These are phyloP conservation scores for Triticum dicoccoides DNA, from an alignment of 176 grass and related monocot genomes.

Conservation along the genomic window DNA sequence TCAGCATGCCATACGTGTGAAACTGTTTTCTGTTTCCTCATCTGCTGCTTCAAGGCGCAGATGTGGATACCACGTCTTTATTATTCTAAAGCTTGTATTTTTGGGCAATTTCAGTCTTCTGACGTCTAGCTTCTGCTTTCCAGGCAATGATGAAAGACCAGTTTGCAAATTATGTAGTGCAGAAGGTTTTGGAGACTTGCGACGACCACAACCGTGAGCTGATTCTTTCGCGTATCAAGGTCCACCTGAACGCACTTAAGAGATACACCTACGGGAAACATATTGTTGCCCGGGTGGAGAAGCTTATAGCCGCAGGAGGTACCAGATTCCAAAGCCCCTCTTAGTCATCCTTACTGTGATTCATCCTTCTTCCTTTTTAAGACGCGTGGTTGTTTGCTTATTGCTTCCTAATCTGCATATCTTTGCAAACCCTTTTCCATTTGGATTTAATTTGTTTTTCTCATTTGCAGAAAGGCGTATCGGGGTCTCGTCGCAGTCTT, in stretches of 20 bases:
- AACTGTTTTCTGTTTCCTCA: neutral
- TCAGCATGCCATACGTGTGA: neutral
- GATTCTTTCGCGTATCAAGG: constrained; percentile 91
- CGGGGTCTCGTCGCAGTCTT: constrained; percentile 47
- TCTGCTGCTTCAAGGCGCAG: neutral
- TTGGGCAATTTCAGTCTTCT: constrained; percentile 19
- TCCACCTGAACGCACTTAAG: constrained; percentile 96
- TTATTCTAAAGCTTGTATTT: constrained; percentile 9
- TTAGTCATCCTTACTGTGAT: neutral
- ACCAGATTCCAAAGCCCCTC: neutral
- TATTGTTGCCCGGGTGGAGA: constrained; percentile 95
- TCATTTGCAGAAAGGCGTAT: constrained; percentile 53
- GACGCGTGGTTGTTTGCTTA: neutral
- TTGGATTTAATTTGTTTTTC: neutral
- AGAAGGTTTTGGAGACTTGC: constrained; percentile 95
- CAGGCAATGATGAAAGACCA: constrained; percentile 99
- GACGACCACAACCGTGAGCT: constrained; percentile 87
- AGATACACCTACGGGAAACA: constrained; percentile 96
- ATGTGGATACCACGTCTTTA: neutral
- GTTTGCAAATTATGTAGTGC: constrained; percentile 97
- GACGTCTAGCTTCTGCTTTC: neutral
- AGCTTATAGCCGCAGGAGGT: constrained; percentile 93
- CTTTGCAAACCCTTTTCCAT: too few species aligned
- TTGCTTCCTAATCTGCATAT: neutral
- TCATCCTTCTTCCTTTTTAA: neutral